A percentile compares a stretch with the other conserved stretches of the same genome.
Conservation (phyloP, 768 basidiomycete genomes). For the Lactifluus pinguis region DNA sequence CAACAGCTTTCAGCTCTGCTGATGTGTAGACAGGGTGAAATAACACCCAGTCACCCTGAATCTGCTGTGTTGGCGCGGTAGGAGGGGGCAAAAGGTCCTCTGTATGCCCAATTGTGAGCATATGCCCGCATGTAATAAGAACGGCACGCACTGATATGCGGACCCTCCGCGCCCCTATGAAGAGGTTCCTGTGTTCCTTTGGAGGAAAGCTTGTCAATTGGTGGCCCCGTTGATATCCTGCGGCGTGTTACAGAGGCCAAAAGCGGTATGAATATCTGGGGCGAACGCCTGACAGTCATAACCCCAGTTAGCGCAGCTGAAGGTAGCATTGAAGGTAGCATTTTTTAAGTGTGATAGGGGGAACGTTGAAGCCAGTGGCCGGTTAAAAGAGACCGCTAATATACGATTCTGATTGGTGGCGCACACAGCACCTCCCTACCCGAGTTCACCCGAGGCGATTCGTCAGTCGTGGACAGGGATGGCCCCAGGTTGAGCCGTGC, state of each 20-base stretch:
- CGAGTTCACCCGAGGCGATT: background rate
- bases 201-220: background rate
- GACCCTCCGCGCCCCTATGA: conserved; percentile 5
- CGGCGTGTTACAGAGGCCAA: background rate
- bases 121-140: no score
- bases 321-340: background rate
- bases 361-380: background rate
- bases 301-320: background rate
- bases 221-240: background rate
- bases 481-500: no score
- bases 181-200: background rate
- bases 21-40: conserved; percentile 87
- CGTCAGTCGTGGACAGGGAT: no score
- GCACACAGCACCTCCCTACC: background rate
- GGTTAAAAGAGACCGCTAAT: background rate
- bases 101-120: background rate
- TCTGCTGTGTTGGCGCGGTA: conserved; percentile 19
- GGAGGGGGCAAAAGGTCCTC: conserved; percentile 2
- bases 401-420: background rate
- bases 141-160: background rate
- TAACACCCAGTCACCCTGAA: conserved; percentile 75
- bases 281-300: background rate
- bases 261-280: background rate
- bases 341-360: background rate
- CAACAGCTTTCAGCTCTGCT: conserved; percentile 62